A percentile compares a stretch with the other conserved stretches of the same genome.
Evolutionary conservation across 345 rosid genomes (phyloP).

Genomic region (Corymbia maculata): DNA sequence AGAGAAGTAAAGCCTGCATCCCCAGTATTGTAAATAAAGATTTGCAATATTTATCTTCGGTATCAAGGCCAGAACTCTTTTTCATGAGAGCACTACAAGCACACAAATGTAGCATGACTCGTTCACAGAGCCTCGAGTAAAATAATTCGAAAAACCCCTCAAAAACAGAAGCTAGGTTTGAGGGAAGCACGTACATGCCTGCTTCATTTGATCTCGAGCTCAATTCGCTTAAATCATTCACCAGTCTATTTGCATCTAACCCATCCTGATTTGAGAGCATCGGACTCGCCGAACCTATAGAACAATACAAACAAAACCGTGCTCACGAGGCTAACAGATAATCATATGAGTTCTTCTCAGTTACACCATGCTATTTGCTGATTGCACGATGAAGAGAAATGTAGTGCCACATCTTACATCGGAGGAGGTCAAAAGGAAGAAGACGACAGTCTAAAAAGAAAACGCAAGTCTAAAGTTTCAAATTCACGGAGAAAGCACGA

Average conservation of each 20-base stretch:
- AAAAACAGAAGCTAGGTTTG: not conserved
- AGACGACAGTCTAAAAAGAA: not conserved
- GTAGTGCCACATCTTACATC: not conserved
- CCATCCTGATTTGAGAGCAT: conserved; percentile 68
- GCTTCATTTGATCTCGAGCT: conserved; percentile 29
- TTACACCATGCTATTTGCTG: not conserved
- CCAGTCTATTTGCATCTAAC: conserved; percentile 54
- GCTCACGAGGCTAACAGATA: not conserved
- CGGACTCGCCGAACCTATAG: conserved; percentile 76
- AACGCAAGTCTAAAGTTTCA: not conserved
- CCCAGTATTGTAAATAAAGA: not conserved
- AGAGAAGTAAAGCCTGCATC: not conserved
- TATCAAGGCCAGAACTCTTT: not conserved
- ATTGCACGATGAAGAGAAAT: not conserved
- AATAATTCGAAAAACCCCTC: not conserved
- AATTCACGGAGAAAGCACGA: not conserved
- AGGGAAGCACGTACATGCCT: conserved; percentile 40
- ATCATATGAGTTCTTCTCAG: not conserved
- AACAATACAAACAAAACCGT: not conserved
- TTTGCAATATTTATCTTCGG: not conserved
- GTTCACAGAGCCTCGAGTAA: not conserved
- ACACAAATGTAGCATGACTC: not conserved
- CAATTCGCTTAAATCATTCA: conserved; percentile 36
- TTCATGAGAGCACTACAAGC: not conserved
- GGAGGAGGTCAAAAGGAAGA: not conserved